These are phyloP conservation scores for Volvariella volvacea DNA, from an alignment of 1,284 basidiomycete species.

Conservation along the genomic window DNA sequence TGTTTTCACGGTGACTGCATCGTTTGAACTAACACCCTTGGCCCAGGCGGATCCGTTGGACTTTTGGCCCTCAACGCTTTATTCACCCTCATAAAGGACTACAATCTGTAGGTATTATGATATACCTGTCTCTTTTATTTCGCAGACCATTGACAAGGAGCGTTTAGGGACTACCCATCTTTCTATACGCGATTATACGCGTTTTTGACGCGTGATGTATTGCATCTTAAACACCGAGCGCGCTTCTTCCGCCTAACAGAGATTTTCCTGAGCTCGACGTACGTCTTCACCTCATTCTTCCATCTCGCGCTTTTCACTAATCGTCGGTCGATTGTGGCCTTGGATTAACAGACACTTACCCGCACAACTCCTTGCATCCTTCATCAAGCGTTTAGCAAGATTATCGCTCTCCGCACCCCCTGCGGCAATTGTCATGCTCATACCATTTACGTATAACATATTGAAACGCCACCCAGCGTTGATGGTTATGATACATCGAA, in stretches of 20 bases:
- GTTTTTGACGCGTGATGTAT: slow-evolving; percentile 79
- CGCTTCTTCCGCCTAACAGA: slow-evolving; percentile 94
- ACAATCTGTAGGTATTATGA: slow-evolving; percentile 72
- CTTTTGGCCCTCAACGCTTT: slow-evolving; percentile 89
- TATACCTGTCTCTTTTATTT: background rate
- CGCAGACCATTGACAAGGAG: background rate
- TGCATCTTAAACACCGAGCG: slow-evolving; percentile 90
- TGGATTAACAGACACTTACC: slow-evolving; percentile 67
- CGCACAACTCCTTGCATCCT: slow-evolving; percentile 85
- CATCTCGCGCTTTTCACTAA: background rate
- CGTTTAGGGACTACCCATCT: slow-evolving; percentile 81
- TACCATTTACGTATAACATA: slow-evolving; percentile 94
- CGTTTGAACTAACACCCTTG: background rate
- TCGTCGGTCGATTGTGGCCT: slow-evolving; percentile 2
- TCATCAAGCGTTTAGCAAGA: slow-evolving; percentile 86
- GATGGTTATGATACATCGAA: slow-evolving; percentile 88
- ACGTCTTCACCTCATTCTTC: slow-evolving; percentile 27
- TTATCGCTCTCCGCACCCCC: slow-evolving; percentile 85
- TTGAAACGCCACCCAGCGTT: slow-evolving; percentile 89
- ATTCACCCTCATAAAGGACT: slow-evolving; percentile 87
- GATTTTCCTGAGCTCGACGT: slow-evolving; percentile 88
- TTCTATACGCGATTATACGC: slow-evolving; percentile 95
- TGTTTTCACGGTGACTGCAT: background rate
- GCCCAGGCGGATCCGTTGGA: slow-evolving; percentile 75
- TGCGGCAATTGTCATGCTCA: slow-evolving; percentile 83